Evolutionary conservation across 805 yeast genomes (phyloP).

Genomic region (Saturnispora zaruensis): DNA sequence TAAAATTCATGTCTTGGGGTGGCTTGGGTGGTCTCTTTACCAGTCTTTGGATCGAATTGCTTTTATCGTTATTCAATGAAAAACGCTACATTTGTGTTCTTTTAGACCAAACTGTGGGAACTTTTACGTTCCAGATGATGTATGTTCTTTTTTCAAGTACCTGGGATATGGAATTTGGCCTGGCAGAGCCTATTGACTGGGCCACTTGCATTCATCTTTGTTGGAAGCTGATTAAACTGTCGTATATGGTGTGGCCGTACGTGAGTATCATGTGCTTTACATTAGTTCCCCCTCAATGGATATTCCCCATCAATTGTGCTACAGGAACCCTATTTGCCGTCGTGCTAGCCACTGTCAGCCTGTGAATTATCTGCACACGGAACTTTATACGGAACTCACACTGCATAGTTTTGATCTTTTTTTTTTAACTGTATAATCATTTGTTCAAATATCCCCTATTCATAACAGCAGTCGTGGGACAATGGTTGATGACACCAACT

Average conservation of each 20-base stretch:
- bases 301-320: constrained; percentile 52
- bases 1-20: constrained; percentile 55
- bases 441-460: neutral
- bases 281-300: constrained; percentile 37
- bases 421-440: neutral
- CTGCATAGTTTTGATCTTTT: neutral
- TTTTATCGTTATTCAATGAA: constrained; percentile 31
- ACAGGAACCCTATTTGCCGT: constrained; percentile 51
- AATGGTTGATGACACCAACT: constrained; percentile 42
- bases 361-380: neutral
- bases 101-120: constrained; percentile 48
- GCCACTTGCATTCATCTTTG: constrained; percentile 22
- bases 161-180: constrained; percentile 44
- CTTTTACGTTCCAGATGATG: constrained; percentile 44
- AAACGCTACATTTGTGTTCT: constrained; percentile 33
- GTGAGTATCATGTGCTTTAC: constrained; percentile 44
- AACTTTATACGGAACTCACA: neutral
- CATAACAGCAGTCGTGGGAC: neutral
- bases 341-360: constrained; percentile 26
- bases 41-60: constrained; percentile 43
- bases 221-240: constrained; percentile 40
- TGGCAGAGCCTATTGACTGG: neutral
- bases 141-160: constrained; percentile 41
- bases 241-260: constrained; percentile 53
- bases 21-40: constrained; percentile 48